A percentile compares a stretch with the other conserved stretches of the same genome.
Conservation (phyloP, 345 rosid species). For the Heritiera littoralis region DNA sequence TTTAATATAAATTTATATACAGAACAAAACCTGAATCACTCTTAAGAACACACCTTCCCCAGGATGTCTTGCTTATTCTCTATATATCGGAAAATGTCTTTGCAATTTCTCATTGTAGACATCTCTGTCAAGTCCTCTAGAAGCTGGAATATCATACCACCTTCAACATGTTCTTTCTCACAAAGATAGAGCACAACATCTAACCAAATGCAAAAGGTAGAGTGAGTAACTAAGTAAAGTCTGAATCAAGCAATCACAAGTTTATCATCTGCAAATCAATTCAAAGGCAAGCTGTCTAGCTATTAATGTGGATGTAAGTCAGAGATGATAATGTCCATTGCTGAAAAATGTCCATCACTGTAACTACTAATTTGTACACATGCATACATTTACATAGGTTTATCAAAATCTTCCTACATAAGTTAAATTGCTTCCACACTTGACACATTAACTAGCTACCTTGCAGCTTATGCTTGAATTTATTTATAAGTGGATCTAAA, state of each 20-base stretch:
- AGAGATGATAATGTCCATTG: background rate
- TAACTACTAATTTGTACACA: background rate
- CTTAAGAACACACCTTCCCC: conserved; percentile 64
- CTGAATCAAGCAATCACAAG: background rate
- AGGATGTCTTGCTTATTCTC: conserved; percentile 92
- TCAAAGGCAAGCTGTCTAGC: background rate
- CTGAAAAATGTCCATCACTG: background rate
- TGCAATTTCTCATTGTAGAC: conserved; percentile 96
- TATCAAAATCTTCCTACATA: background rate
- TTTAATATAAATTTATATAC: background rate
- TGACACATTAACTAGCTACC: background rate
- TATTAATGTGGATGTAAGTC: background rate
- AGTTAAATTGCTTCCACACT: background rate
- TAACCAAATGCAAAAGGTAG: conserved; percentile 29
- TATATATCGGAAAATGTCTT: conserved; percentile 88
- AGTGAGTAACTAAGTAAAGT: background rate
- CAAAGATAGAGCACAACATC: conserved; percentile 92
- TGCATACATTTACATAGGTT: background rate
- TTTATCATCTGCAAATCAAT: conserved; percentile 7
- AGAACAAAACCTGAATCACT: background rate
- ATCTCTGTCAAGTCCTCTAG: conserved; percentile 96
- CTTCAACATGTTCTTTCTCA: conserved; percentile 97
- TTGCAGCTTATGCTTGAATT: background rate
- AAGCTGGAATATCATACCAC: conserved; percentile 97
- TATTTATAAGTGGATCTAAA: background rate